Percentiles rank a stretch among this genome's conserved stretches.
Conservation (phyloP, 2,329 filamentous ascomycete species). For the Cryphonectria japonica region DNA sequence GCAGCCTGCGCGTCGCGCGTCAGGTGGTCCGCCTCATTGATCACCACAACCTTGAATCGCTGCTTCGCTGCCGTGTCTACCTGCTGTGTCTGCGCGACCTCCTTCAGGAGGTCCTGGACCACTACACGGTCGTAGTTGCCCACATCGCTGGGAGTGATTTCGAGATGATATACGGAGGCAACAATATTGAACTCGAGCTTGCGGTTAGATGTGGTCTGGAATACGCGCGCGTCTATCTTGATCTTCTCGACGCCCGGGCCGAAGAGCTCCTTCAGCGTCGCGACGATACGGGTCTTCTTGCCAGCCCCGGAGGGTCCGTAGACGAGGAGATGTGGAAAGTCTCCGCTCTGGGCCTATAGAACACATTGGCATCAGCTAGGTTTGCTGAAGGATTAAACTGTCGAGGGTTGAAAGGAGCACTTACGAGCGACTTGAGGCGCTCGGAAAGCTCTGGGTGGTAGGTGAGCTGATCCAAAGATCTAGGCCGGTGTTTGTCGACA, state of each 20-base stretch:
- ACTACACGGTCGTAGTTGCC: constrained; percentile 96
- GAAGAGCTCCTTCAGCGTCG: constrained; percentile 92
- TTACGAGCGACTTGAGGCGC: constrained; percentile 81
- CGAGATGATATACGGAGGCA: constrained; percentile 93
- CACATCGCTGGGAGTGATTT: constrained; percentile 96
- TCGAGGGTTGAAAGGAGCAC: constrained; percentile 34
- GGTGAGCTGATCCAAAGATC: constrained; percentile 75
- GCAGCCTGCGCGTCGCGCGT: constrained; percentile 95
- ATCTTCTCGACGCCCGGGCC: constrained; percentile 99
- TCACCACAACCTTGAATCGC: constrained; percentile 97
- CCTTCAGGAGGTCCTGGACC: constrained; percentile 92
- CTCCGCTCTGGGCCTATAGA: constrained; percentile 85
- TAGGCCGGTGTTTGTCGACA: constrained; percentile 73
- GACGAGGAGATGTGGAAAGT: constrained; percentile 96
- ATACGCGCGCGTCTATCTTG: constrained; percentile 96
- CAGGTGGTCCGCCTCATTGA: constrained; percentile 97
- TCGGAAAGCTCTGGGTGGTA: constrained; percentile 91
- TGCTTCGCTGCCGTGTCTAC: constrained; percentile 92
- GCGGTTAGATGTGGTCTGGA: constrained; percentile 92
- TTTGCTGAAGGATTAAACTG: not conserved
- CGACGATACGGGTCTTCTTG: constrained; percentile 96
- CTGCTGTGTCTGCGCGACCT: constrained; percentile 98
- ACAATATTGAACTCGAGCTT: constrained; percentile 99
- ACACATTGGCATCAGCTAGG: constrained; percentile 20
- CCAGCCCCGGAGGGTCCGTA: constrained; percentile 96